Conservation (phyloP, 495 filamentous ascomycete genomes). For the Trichoderma asperelloides region DNA sequence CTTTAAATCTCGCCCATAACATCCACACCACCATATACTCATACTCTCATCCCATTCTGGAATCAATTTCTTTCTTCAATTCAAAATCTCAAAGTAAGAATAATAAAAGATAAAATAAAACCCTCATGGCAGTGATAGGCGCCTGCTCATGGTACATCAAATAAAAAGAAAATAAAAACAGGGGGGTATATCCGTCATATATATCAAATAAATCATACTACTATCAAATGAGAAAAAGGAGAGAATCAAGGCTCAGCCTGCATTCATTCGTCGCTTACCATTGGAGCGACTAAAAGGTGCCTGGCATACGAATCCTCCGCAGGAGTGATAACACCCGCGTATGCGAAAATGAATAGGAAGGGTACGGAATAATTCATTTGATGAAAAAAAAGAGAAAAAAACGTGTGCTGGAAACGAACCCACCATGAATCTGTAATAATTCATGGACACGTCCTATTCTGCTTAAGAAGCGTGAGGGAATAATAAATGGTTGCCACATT, state of each 20-base stretch:
- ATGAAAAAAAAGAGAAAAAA: not conserved
- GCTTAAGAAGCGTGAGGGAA: not conserved
- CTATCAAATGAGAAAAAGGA: not conserved
- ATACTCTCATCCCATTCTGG: not conserved
- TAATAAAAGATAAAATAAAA: not conserved
- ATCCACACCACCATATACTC: too few relatives aligned
- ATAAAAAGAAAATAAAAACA: not conserved
- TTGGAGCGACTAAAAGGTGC: not conserved
- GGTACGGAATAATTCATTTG: slow-evolving; percentile 1
- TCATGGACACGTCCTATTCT: not conserved
- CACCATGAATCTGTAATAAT: not conserved
- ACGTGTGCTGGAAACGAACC: not conserved
- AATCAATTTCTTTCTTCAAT: not conserved
- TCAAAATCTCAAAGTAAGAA: not conserved
- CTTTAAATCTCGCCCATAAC: too few relatives aligned
- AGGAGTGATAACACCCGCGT: slow-evolving; percentile 4
- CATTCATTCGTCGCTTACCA: slow-evolving; percentile 3
- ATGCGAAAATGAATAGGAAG: not conserved
- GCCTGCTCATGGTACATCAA: not conserved
- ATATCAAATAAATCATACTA: slow-evolving; percentile 6
- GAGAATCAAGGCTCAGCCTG: slow-evolving; percentile 2
- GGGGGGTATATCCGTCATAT: slow-evolving; percentile 1
- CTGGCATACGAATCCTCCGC: slow-evolving; percentile 7
- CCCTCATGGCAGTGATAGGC: not conserved
- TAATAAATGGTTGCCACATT: not conserved